Percentiles rank a stretch among this genome's conserved stretches.
Conservation (phyloP, 352 stramenopile genomes). For the Peronosclerospora sorghi region DNA sequence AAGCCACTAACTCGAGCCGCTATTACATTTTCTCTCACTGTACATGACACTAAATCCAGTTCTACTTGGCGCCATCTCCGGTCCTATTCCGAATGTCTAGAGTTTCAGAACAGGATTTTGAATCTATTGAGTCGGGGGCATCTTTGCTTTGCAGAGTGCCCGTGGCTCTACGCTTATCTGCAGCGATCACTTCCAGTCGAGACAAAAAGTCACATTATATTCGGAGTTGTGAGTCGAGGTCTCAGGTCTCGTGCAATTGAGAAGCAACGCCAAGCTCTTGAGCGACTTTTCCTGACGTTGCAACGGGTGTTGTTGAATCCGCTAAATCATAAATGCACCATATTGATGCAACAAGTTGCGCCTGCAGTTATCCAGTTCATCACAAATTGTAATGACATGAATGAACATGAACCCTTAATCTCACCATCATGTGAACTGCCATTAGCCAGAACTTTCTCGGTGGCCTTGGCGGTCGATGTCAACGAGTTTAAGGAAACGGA, state of each 20-base stretch:
- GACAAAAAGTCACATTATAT: constrained; percentile 11
- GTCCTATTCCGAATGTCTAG: constrained; percentile 27
- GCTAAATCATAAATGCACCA: constrained; percentile 27
- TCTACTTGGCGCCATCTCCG: constrained; percentile 27
- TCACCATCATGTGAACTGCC: constrained; percentile 13
- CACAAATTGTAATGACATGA: constrained; percentile 16
- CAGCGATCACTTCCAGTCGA: constrained; percentile 20
- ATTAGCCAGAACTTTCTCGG: constrained; percentile 24
- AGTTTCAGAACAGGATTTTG: constrained; percentile 26
- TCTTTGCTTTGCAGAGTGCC: constrained; percentile 35
- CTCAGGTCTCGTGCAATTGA: constrained; percentile 17
- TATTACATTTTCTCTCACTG: constrained; percentile 20
- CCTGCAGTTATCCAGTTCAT: constrained; percentile 25
- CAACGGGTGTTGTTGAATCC: constrained; percentile 29
- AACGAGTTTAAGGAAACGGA: constrained; percentile 2
- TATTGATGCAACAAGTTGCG: constrained; percentile 22
- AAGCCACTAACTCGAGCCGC: constrained; percentile 11
- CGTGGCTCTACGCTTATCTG: constrained; percentile 32
- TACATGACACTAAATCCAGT: constrained; percentile 27
- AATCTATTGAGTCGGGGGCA: constrained; percentile 22
- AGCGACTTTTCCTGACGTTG: constrained; percentile 26
- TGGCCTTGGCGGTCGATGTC: constrained; percentile 17
- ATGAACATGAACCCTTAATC: constrained; percentile 6
- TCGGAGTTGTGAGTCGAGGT: constrained; percentile 11
- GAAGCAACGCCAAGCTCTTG: constrained; percentile 21